Percentiles rank a stretch among this genome's conserved stretches.
Conservation (phyloP, 1,284 basidiomycete genomes). For the Irpex sp. region DNA sequence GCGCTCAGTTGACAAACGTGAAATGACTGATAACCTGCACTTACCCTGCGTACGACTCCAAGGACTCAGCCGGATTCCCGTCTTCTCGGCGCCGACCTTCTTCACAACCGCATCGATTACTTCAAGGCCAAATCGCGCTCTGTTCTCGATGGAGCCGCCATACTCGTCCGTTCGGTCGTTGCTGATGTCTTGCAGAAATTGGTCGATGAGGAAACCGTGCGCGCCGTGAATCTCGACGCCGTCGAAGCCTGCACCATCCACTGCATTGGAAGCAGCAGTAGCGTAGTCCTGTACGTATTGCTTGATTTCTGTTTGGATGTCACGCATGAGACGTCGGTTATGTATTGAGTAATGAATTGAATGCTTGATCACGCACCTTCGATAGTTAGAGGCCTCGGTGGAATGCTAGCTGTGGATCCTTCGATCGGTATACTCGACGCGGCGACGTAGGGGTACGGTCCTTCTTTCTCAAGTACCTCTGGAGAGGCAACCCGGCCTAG, state of each 20-base stretch:
- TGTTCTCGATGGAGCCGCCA: constrained; percentile 52
- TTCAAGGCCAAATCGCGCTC: constrained; percentile 14
- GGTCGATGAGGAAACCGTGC: constrained; percentile 33
- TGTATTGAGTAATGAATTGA: background rate
- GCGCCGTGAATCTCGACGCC: constrained; percentile 7
- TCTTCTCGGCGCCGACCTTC: too few relatives aligned
- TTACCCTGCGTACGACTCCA: constrained; percentile 52
- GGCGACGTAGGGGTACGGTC: constrained; percentile 27
- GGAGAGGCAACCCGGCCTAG: constrained; percentile 34
- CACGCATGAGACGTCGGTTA: background rate
- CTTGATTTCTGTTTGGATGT: constrained; percentile 2
- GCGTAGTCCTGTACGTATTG: constrained; percentile 18
- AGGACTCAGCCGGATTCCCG: constrained; percentile 19
- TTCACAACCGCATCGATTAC: too few relatives aligned
- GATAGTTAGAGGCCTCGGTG: too few relatives aligned
- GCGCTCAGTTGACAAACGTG: too few relatives aligned
- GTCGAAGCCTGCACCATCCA: constrained; percentile 10
- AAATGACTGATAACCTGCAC: too few relatives aligned
- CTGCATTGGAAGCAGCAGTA: constrained; percentile 20
- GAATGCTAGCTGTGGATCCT: constrained; percentile 18
- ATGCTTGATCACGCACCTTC: too few relatives aligned
- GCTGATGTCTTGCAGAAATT: constrained; percentile 30
- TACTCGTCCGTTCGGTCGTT: constrained; percentile 53
- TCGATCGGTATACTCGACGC: constrained; percentile 39
- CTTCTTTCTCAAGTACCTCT: constrained; percentile 22